These are phyloP conservation scores for Dictyophora rubrovolvata DNA, from an alignment of 768 basidiomycete species.

Conservation along the genomic window DNA sequence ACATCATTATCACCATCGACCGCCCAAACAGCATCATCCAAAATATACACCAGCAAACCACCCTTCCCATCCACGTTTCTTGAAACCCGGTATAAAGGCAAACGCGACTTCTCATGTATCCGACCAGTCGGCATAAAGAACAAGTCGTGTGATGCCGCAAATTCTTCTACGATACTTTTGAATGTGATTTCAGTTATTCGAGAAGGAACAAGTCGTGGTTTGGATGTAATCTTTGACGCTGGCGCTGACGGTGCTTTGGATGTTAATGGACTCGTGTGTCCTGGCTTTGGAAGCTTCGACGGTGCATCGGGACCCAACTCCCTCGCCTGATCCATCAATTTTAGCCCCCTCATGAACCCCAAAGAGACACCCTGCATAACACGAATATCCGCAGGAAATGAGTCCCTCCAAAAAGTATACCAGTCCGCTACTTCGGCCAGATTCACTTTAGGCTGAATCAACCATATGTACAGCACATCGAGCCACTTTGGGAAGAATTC, in stretches of 20 bases:
- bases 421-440: conserved; percentile 90
- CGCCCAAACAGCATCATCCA: conserved; percentile 92
- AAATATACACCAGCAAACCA: conserved; percentile 80
- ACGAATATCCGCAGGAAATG: conserved; percentile 65
- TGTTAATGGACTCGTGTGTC: conserved; percentile 27
- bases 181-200: conserved; percentile 82
- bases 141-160: conserved; percentile 73
- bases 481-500: conserved; percentile 99
- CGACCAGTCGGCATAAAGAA: conserved; percentile 83
- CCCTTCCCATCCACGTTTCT: conserved; percentile 71
- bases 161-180: conserved; percentile 86
- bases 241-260: conserved; percentile 21
- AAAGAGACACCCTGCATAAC: conserved; percentile 53
- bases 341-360: conserved; percentile 81
- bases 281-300: conserved; percentile 55
- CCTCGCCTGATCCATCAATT: conserved; percentile 92
- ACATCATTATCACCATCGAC: conserved; percentile 54
- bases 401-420: conserved; percentile 82
- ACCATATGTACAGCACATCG: conserved; percentile 84
- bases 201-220: conserved; percentile 30
- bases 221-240: conserved; percentile 23
- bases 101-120: conserved; percentile 74
- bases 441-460: conserved; percentile 78
- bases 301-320: conserved; percentile 74
- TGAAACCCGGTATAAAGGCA: conserved; percentile 84